Evolutionary conservation across 352 stramenopile genomes (phyloP), one percentile per base, ranked within the genome.

Genomic region (Phytophthora fragariaefolia): DNA sequence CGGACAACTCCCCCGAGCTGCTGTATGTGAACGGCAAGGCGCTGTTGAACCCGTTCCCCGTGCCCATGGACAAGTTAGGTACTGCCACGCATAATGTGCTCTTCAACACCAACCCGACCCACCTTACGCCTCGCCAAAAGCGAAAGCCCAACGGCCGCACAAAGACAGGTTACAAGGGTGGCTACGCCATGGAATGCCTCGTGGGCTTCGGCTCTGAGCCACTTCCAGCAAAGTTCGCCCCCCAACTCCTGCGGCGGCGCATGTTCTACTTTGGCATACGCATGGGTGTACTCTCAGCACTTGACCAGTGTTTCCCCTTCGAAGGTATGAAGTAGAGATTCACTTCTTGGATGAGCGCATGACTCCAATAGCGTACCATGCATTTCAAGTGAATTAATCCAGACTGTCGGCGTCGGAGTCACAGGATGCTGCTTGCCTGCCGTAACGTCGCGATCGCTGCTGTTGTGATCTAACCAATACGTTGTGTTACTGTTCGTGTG

Each of bases 1-100:
- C 74, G 15, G 45, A 67, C 22, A 34, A 62, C 0, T 57, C 47
- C 1, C 30, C 72, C 4, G 77, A 86, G 49, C 20, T 87, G 7
- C 42, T 87, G 8, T 87, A 87, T 32, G 71, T 84, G 24, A 83
- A 86, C 30, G 78, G 79, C 48, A 87, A 87, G 54, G 69, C 73
- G 13, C 46, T 87, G 60, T 30, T 87, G 15, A 73, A 87, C 17
- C 68, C 76, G 22, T 77, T 77, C 49, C 76, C 76, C 2, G 54
- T 73, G 7, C 38, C 59, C 0, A 55, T 79, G 47, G 63, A 77
- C 17, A 58, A 56, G 5, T 17, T 67, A 15, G 63, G 40, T 10
- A 72, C 40, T 1, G 65, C 60, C 2, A 54, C 20, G 4, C 45
- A 61, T 27, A 86, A 86, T 46, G 57, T 73, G 17, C 27, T 85